Evolutionary conservation across 129 eudicot species (phyloP).

Genomic region (Pittosporum tobira): DNA sequence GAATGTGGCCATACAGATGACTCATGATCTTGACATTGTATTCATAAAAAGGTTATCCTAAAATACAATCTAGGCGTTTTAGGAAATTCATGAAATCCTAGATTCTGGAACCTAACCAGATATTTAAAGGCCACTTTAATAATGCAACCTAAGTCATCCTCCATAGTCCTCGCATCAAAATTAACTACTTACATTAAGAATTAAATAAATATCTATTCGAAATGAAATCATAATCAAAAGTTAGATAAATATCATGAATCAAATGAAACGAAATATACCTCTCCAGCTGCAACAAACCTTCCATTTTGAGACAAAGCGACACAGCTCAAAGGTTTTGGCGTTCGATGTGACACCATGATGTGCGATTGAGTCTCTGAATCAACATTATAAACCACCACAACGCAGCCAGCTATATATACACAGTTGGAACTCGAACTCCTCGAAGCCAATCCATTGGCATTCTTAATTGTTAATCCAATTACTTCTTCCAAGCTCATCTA

Average conservation of each 20-base stretch:
- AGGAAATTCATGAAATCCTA: background rate
- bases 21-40: no score
- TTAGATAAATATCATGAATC: no score
- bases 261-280: slow-evolving; percentile 25
- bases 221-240: background rate
- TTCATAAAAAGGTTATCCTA: background rate
- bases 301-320: slow-evolving; percentile 44
- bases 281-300: slow-evolving; percentile 63
- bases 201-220: background rate
- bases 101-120: no score
- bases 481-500: slow-evolving; percentile 61
- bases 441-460: slow-evolving; percentile 52
- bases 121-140: background rate
- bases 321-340: slow-evolving; percentile 49
- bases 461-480: slow-evolving; percentile 51
- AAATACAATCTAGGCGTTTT: background rate
- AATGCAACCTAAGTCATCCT: background rate
- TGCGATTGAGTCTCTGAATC: slow-evolving; percentile 40
- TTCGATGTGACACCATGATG: slow-evolving; percentile 36
- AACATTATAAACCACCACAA: slow-evolving; percentile 50
- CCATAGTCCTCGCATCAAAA: background rate
- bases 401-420: slow-evolving; percentile 64
- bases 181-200: background rate
- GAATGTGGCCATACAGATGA: background rate
- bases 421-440: slow-evolving; percentile 29